Conservation (phyloP, 257 asterid genomes). For the Lithospermum erythrorhizon region DNA sequence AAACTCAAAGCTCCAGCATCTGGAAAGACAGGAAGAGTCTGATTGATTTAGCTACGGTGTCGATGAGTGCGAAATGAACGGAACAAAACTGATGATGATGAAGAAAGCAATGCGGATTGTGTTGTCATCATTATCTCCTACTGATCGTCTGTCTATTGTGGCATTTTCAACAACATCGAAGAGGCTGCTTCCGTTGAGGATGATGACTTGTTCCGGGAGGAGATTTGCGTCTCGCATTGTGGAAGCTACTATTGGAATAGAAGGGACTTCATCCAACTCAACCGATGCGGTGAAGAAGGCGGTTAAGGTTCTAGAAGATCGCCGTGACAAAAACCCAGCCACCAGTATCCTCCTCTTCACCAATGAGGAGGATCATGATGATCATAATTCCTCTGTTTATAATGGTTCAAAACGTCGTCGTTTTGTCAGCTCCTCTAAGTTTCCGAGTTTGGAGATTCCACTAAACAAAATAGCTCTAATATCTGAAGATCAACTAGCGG, state of each 20-base stretch:
- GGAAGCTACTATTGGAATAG: constrained; percentile 57
- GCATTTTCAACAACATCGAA: constrained; percentile 86
- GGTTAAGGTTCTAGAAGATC: constrained; percentile 85
- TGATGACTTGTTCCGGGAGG: constrained; percentile 69
- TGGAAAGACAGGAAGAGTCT: constrained; percentile 35
- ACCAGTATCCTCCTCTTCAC: constrained; percentile 59
- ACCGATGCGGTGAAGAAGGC: constrained; percentile 80
- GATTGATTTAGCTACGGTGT: constrained; percentile 75
- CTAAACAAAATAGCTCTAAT: constrained; percentile 49
- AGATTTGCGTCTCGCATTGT: constrained; percentile 82
- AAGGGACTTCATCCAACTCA: constrained; percentile 47
- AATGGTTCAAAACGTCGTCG: constrained; percentile 13
- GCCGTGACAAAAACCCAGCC: constrained; percentile 68
- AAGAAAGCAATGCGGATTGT: constrained; percentile 55
- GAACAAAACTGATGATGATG: constrained; percentile 60
- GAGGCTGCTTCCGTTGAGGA: constrained; percentile 62
- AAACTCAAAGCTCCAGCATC: constrained; percentile 55
- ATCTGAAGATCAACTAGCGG: constrained; percentile 24
- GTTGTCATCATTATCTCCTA: constrained; percentile 64
- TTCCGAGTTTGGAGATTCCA: constrained; percentile 43
- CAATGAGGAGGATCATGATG: constrained; percentile 28
- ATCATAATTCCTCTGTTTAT: constrained; percentile 16
- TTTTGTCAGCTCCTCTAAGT: constrained; percentile 50
- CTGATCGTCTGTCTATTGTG: constrained; percentile 81
- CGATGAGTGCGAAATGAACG: constrained; percentile 51